Evolutionary conservation across 345 rosid species (phyloP), one percentile per base, ranked within the genome.

Genomic region (Carallia brachiata): DNA sequence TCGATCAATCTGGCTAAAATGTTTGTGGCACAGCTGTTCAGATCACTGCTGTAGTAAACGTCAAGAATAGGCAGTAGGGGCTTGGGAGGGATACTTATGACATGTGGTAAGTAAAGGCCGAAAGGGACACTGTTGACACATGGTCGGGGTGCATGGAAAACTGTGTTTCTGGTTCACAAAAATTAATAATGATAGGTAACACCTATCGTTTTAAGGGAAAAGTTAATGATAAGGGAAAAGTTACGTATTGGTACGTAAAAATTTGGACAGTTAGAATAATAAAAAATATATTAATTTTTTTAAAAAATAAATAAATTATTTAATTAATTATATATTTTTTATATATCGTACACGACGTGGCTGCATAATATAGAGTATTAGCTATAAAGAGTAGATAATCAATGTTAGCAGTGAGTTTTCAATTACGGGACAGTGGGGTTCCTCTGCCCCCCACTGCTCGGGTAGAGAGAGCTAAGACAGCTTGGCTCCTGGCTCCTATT

Each of bases 21-120:
- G 53, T 62, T 67, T 5, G 63, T 70, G 69, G 59, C 73, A 37
- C 65, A 66, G 72, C 61, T 62, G 62, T 72, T 71, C 59, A 18
- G 66, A 63, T 71, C 52, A 32, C 32, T 12, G 56, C 8, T 19
- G 15, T 10, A 32, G 52, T 15, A 55, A 44, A 34, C 58, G 16
- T 60, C 36, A 37, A 12, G 50, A 30, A n/a, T 23, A 23, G 40
- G 15, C 12, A 36, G 65, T 36, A 53, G 6, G 53, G 30, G 30
- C 59, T 57, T 52, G 18, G 60, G 12, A 32, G 28, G 18, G 61
- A 37, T 39, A 53, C 40, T 58, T 48, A 37, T 75, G 54, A 52
- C 36, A 1, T 4, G 28, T 4, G 28, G n/a, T 16, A 27, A 18
- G n/a, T 15, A 50, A 59, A 39, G 59, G 23, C 36, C 31, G 80